Evolutionary conservation across 108 stramenopile genomes (phyloP).

Genomic region (Fistulifera solaris): DNA sequence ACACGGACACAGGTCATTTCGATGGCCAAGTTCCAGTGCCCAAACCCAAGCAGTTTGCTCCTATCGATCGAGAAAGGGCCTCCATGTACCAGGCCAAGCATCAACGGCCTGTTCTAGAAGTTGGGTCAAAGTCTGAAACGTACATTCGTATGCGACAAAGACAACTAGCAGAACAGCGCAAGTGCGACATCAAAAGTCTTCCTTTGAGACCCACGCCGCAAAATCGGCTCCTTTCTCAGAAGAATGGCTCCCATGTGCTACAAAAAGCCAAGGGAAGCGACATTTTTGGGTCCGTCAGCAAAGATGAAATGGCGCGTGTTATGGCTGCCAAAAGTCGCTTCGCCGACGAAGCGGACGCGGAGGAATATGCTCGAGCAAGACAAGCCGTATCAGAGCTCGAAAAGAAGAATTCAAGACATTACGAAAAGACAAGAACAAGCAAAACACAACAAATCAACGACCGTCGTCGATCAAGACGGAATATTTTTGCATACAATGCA

Average conservation of each 20-base stretch:
- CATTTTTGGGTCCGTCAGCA: too few species aligned
- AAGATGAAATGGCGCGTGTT: slow-evolving; percentile 2
- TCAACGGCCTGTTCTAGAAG: too few species aligned
- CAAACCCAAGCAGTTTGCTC: not conserved
- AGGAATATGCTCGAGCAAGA: slow-evolving; percentile 58
- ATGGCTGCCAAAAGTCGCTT: slow-evolving; percentile 61
- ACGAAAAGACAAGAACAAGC: slow-evolving; percentile 12
- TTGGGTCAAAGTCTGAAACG: too few species aligned
- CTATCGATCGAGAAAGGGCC: too few species aligned
- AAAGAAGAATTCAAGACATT: slow-evolving; percentile 25
- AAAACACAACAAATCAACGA: not conserved
- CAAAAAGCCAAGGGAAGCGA: too few species aligned
- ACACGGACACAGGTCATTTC: slow-evolving; percentile 23
- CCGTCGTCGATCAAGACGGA: slow-evolving; percentile 8
- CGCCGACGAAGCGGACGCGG: slow-evolving; percentile 52
- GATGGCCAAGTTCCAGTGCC: slow-evolving; percentile 14
- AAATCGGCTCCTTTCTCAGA: not conserved
- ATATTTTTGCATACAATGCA: slow-evolving; percentile 54
- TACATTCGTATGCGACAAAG: too few species aligned
- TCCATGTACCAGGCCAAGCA: too few species aligned
- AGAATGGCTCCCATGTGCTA: too few species aligned
- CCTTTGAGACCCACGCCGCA: not conserved
- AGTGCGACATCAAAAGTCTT: too few species aligned
- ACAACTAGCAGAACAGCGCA: too few species aligned
- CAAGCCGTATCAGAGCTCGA: slow-evolving; percentile 51